Base-by-base conservation (phyloP, 176 grass and related monocot genomes). In the Bromus sterilis region DNA sequence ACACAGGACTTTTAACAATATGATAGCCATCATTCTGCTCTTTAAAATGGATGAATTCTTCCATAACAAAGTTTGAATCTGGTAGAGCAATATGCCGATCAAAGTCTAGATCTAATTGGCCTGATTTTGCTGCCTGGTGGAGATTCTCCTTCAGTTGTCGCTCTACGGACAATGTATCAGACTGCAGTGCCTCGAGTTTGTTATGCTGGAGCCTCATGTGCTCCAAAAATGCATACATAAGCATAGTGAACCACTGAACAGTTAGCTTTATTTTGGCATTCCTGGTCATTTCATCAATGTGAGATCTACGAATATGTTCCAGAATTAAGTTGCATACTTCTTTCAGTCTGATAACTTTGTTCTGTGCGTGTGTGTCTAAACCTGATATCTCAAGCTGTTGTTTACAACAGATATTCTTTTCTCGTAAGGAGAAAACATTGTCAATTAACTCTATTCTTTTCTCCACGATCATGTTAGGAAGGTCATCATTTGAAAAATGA, bases 161-260 rank as follows among this genome's bases (percentile, higher is more conserved):
- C 74, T 97, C 94, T 83, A 82, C 31, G 13, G 59, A 41, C 80
- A 62, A 79, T 74, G 44, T 67, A 71, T 16, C 11, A 64, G 56
- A 86, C 56, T 97, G 89, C 63, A 92, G 66, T 16, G 16, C 41
- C 26, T 87, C 80, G 74, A 97, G 81, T 63, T 85, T 94, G 66
- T 55, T 41, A 36, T 59, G 35, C 49, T 97, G 89, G 30, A 75
- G 76, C 42, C 15, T 83, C 83, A 94, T 86, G 82, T 94, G 89
- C 23, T 82, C 84, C 78, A 65, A 68, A 80, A 97, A 89, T 87
- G 80, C 74, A 87, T 10, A 24, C 63, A 78, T 7, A 61, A 84
- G 68, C 77, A 86, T 81, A 66, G 76, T 75, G 80, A 94, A 94
- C 79, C 81, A 79, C 56, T 86, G 35, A 72, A 80, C 49, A n/a